Conservation (phyloP, 1,284 basidiomycete genomes). For the Trichosporon sp. region DNA sequence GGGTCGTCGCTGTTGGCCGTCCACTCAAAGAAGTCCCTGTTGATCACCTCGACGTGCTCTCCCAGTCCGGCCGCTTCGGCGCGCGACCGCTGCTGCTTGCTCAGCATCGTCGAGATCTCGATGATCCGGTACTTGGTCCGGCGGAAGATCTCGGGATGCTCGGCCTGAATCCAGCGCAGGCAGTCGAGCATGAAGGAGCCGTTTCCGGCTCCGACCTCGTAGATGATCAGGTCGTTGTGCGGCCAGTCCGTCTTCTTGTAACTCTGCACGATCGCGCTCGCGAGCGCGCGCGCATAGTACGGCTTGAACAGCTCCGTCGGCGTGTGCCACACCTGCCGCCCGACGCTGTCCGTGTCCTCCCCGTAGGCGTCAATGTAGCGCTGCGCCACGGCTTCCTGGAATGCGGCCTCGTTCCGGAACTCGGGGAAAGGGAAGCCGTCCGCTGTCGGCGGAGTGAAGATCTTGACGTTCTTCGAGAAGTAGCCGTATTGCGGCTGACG, state of each 20-base stretch:
- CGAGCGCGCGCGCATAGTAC: slow-evolving; percentile 89
- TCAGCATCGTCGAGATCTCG: slow-evolving; percentile 84
- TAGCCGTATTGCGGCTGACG: slow-evolving; percentile 85
- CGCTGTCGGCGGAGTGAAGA: slow-evolving; percentile 68
- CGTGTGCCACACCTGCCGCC: slow-evolving; percentile 97
- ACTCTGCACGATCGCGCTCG: slow-evolving; percentile 81
- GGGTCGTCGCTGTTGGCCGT: slow-evolving; percentile 69
- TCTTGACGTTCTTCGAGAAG: slow-evolving; percentile 87
- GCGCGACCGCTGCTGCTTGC: slow-evolving; percentile 68
- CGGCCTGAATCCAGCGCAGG: slow-evolving; percentile 73
- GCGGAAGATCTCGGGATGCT: slow-evolving; percentile 88
- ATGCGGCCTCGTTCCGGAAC: slow-evolving; percentile 71
- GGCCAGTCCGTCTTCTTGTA: slow-evolving; percentile 94
- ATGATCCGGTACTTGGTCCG: slow-evolving; percentile 82
- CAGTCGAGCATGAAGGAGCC: slow-evolving; percentile 90
- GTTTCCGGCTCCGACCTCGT: slow-evolving; percentile 97
- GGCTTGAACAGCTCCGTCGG: slow-evolving; percentile 99
- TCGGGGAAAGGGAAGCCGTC: slow-evolving; percentile 68
- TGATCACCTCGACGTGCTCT: slow-evolving; percentile 72
- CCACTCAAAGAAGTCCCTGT: slow-evolving; percentile 90
- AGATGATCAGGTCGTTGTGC: slow-evolving; percentile 91
- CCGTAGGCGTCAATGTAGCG: slow-evolving; percentile 64
- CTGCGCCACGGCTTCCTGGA: slow-evolving; percentile 76
- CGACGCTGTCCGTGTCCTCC: slow-evolving; percentile 64
- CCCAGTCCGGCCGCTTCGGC: slow-evolving; percentile 62